A percentile compares a stretch with the other conserved stretches of the same genome.
Conservation (phyloP, 371 early-diverging fungal genomes). For the Apophysomyces elegans region DNA sequence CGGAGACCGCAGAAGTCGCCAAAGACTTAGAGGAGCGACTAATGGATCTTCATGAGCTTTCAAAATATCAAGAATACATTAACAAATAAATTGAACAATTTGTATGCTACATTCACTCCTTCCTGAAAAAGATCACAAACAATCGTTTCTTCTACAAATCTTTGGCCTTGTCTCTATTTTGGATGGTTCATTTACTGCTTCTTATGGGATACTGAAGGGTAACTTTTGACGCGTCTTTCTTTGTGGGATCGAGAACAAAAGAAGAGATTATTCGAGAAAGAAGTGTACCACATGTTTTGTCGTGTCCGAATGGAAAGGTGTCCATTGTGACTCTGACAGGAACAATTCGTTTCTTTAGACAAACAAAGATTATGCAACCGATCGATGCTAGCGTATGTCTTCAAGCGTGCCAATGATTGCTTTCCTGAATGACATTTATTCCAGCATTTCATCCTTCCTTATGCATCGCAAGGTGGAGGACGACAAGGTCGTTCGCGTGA, state of each 20-base stretch:
- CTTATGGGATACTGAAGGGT: too few species aligned
- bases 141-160: too few species aligned
- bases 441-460: constrained; percentile 5
- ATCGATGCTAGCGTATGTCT: constrained; percentile 4
- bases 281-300: not conserved
- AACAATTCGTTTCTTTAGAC: not conserved
- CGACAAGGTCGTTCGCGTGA: not conserved
- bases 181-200: too few species aligned
- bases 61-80: constrained; percentile 1
- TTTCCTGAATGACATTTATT: not conserved
- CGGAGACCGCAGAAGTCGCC: not conserved
- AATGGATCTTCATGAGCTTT: constrained; percentile 8
- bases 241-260: too few species aligned
- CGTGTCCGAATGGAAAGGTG: not conserved
- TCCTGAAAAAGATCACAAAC: too few species aligned
- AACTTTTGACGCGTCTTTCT: too few species aligned
- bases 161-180: too few species aligned
- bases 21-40: constrained; percentile 4
- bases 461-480: not conserved
- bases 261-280: too few species aligned
- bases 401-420: not conserved
- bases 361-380: constrained; percentile 1
- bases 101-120: too few species aligned
- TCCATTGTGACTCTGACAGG: not conserved
- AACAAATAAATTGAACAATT: too few species aligned